A percentile compares a stretch with the other conserved stretches of the same genome.
These are phyloP conservation scores for Rhamnella rubrinervis DNA, from an alignment of 331 rosid genomes.

Conservation along the genomic window DNA sequence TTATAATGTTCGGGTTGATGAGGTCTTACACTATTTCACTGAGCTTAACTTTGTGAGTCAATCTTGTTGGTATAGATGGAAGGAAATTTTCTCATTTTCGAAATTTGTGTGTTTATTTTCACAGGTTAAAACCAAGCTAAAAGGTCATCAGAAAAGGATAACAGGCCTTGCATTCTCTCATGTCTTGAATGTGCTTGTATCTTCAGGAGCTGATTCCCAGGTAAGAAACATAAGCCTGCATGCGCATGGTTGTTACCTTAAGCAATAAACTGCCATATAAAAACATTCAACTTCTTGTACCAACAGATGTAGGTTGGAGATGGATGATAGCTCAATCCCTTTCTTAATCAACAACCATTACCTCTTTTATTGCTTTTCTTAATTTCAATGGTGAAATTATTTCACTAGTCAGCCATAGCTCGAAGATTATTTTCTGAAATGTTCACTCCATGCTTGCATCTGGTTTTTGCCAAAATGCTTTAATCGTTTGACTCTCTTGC, in stretches of 20 bases:
- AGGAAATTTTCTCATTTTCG: conserved; percentile 3
- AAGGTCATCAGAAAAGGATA: conserved; percentile 98
- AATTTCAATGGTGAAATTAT: not conserved
- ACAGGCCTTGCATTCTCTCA: conserved; percentile 98
- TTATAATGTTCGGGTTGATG: conserved; percentile 93
- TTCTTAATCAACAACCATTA: not conserved
- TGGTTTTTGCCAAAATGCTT: not conserved
- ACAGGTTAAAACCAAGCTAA: conserved; percentile 90
- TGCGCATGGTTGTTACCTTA: not conserved
- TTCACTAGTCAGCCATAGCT: not conserved
- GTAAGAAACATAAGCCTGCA: conserved; percentile 38
- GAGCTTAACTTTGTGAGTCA: conserved; percentile 13
- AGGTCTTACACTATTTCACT: conserved; percentile 48
- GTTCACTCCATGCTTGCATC: not conserved
- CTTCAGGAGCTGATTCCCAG: conserved; percentile 99
- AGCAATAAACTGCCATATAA: conserved; percentile 10
- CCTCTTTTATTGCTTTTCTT: not conserved
- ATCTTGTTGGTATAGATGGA: conserved; percentile 8
- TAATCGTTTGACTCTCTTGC: not conserved
- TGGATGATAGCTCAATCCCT: not conserved
- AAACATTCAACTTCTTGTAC: not conserved
- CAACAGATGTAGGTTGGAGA: not conserved
- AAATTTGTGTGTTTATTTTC: conserved; percentile 16
- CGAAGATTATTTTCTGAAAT: not conserved
- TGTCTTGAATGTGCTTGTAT: conserved; percentile 80